Conservation (phyloP, 345 rosid species). For the Mallotus nudiflorus region DNA sequence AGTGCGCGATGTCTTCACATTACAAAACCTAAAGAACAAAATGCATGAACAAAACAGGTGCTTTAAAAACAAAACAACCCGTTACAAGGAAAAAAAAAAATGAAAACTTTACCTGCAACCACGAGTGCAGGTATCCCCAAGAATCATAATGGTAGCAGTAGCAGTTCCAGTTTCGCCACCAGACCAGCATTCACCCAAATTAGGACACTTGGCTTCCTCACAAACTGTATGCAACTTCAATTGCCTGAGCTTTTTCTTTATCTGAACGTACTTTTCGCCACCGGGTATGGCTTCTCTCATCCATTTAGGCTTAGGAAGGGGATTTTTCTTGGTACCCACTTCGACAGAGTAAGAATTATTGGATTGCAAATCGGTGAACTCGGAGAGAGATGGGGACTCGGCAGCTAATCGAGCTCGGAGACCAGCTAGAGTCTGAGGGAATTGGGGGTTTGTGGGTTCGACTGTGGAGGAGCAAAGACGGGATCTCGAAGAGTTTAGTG, state of each 20-base stretch:
- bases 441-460: slow-evolving; percentile 37
- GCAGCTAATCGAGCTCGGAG: slow-evolving; percentile 82
- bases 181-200: slow-evolving; percentile 97
- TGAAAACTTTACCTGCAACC: slow-evolving; percentile 66
- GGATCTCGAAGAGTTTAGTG: slow-evolving; percentile 28
- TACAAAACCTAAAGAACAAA: slow-evolving; percentile 58
- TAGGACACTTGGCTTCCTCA: slow-evolving; percentile 96
- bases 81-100: background rate
- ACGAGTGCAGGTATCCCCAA: slow-evolving; percentile 95
- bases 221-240: slow-evolving; percentile 97
- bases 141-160: slow-evolving; percentile 94
- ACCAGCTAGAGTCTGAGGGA: slow-evolving; percentile 59
- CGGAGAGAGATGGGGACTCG: slow-evolving; percentile 66
- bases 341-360: slow-evolving; percentile 69
- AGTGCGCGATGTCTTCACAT: slow-evolving; percentile 91
- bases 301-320: slow-evolving; percentile 97
- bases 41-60: background rate
- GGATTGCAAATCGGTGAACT: slow-evolving; percentile 53
- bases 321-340: slow-evolving; percentile 94
- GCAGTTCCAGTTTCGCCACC: slow-evolving; percentile 99
- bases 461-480: slow-evolving; percentile 45
- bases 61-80: background rate
- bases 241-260: slow-evolving; percentile 88
- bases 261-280: slow-evolving; percentile 93
- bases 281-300: slow-evolving; percentile 93